Base-by-base conservation (phyloP, 805 yeast species). In the Torulaspora indica region DNA sequence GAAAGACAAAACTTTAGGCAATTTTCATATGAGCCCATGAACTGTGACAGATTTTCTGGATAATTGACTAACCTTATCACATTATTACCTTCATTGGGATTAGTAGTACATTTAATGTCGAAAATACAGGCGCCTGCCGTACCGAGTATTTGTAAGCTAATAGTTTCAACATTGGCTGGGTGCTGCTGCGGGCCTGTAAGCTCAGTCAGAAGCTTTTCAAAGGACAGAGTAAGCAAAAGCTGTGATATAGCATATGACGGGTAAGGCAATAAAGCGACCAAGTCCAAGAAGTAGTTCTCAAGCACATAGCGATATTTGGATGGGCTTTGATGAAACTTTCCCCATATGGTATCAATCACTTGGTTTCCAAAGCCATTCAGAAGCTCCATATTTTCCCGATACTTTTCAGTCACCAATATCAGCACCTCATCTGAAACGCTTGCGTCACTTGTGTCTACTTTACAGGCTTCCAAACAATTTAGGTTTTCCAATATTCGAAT, bases 201-300 rank as follows among this genome's bases (percentile, higher is more conserved):
- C 1, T 70, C 57, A 15, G 50, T 52, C 39, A 79, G 56, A 17
- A 81, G 55, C 5, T 72, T 64, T 31, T 66, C 71, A 54, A 74
- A 63, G 2, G 81, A 43, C 1, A 78, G 67, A 6, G 56, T 57
- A 5, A 84, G 60, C 12, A 84, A 51, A 0, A 68, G 51, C 47
- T 78, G 85, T 1, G 81, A 71, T 0, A 77, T 77, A 0, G 87
- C 71, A 78, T 82, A 86, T 43, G 78, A 81, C 0, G 88, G 85
- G 7, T 61, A 61, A 1, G 66, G 60, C 8, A 84, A 54, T 42
- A 84, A 59, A 0, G 56, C 48, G 6, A 78, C 45, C 15, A 85
- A 61, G 53, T 86, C 95, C 34, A 74, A 76, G 1, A 82, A 52
- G 23, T 82, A 66, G 14, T 73, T 53, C 27, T 82, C 88, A 30